Evolutionary conservation across 2,329 filamentous ascomycete genomes (phyloP).

Genomic region (Penicillium sp.): DNA sequence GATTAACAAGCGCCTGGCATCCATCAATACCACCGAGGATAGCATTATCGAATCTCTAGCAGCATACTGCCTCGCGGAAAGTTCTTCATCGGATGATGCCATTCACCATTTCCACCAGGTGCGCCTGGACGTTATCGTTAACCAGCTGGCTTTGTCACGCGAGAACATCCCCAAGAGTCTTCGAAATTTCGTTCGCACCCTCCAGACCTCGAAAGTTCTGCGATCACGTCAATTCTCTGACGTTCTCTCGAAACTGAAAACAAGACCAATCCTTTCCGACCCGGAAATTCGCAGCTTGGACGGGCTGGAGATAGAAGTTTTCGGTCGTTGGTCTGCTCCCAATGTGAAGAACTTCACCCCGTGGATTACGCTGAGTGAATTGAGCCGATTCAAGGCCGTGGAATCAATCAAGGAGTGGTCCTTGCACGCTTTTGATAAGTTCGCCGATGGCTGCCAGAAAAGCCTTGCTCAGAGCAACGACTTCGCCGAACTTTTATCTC

Average conservation of each 20-base stretch:
- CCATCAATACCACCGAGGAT: slow-evolving; percentile 41
- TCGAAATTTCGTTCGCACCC: slow-evolving; percentile 68
- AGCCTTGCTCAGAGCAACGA: slow-evolving; percentile 59
- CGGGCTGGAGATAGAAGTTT: slow-evolving; percentile 70
- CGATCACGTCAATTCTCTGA: slow-evolving; percentile 69
- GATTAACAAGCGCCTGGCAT: slow-evolving; percentile 54
- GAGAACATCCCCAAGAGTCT: slow-evolving; percentile 61
- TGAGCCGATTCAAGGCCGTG: slow-evolving; percentile 57
- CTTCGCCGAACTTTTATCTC: slow-evolving; percentile 63
- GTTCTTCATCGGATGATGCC: slow-evolving; percentile 72
- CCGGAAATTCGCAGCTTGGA: slow-evolving; percentile 60
- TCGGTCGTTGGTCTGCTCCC: slow-evolving; percentile 73
- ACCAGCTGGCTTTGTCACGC: slow-evolving; percentile 53
- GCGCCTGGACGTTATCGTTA: slow-evolving; percentile 63
- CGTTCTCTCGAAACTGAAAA: slow-evolving; percentile 64
- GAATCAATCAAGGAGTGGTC: slow-evolving; percentile 63
- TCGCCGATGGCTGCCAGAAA: slow-evolving; percentile 59
- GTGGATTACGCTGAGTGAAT: slow-evolving; percentile 76
- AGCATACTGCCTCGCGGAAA: slow-evolving; percentile 77
- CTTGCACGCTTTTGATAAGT: slow-evolving; percentile 53
- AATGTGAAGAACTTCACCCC: slow-evolving; percentile 82
- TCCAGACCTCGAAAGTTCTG: slow-evolving; percentile 71
- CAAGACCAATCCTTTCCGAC: slow-evolving; percentile 67
- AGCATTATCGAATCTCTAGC: slow-evolving; percentile 67
- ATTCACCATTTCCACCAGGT: slow-evolving; percentile 72